phyloP scores from a whole-genome alignment of 306 rosid genomes.

The Malus asiatica region DNA sequence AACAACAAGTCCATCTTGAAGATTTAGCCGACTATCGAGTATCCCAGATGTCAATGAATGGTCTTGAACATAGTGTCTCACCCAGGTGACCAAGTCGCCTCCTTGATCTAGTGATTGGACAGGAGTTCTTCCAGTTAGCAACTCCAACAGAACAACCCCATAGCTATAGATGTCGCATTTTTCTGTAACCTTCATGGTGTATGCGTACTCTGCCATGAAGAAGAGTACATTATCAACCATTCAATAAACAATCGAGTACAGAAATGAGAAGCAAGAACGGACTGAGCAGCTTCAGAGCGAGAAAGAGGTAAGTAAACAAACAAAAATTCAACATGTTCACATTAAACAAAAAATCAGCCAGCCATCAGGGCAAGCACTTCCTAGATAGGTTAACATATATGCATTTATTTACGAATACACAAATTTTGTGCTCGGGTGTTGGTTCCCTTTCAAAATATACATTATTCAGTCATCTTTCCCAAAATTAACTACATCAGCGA shows the following conservation, averaged over 20 bases:
- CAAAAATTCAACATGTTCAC: not conserved
- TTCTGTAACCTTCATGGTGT: conserved; percentile 93
- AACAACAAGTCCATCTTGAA: conserved; percentile 43
- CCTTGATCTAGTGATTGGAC: conserved; percentile 90
- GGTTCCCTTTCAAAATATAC: not conserved
- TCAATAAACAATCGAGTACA: not conserved
- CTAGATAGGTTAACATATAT: not conserved
- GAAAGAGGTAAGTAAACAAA: not conserved
- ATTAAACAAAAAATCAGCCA: not conserved
- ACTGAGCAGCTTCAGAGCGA: not conserved
- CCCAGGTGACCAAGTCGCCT: conserved; percentile 86
- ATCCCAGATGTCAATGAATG: conserved; percentile 51
- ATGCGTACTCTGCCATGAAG: conserved; percentile 78
- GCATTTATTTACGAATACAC: not conserved
- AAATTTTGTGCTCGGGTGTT: not conserved
- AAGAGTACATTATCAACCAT: conserved; percentile 3
- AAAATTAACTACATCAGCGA: not conserved
- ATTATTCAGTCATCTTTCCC: not conserved
- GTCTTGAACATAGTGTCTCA: conserved; percentile 40
- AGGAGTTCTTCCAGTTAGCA: conserved; percentile 81
- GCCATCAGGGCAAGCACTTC: not conserved
- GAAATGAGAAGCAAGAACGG: not conserved
- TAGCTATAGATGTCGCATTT: conserved; percentile 93
- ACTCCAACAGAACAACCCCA: conserved; percentile 89
- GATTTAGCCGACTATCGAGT: conserved; percentile 67